Evolutionary conservation across 2,329 filamentous ascomycete species (phyloP), one percentile per base, ranked within the genome.

Genomic region (Phaeosphaeriaceae sp.): DNA sequence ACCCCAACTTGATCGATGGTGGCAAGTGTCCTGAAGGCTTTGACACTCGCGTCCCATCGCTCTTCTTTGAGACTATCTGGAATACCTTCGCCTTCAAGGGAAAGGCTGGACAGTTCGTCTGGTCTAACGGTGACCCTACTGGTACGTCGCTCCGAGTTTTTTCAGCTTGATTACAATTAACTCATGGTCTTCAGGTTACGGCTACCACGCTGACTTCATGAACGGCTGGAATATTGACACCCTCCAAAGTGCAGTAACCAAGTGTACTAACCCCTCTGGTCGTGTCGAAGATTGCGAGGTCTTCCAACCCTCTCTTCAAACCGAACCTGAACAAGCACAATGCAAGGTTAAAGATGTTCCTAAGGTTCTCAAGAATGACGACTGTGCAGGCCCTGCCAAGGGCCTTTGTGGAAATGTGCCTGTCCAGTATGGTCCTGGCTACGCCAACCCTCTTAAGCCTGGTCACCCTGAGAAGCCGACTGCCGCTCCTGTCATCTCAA

Each of bases 191-290:
- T 2, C 44, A 87, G 87, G 90, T 39, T 90, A 83, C 77, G 85
- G 84, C 44, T 83, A 83, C 58, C 88, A 91, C 74, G 87, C 79
- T 41, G 88, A 92, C 69, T 92, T 92, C 76, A 66, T 77, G 44
- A 84, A 87, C 56, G 88, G 83, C 29, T 92, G 89, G 89, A 83
- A 91, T 61, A 78, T 81, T 56, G 74, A 78, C 37, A 79, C 81
- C 48, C 85, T 90, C 49, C 84, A 87, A 72, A 75, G 80, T 56
- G 87, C 89, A 59, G 85, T 90, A 59, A 78, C 88, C 67, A 82
- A 79, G 6, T 96, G 92, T 81, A 93, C 87, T 42, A 88, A 85
- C 72, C 67, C 65, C 0, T 86, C 84, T 8, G 92, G 92, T 28
- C 65, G 78, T 34, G 84, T 96, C 37, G 64, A 80, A 35, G 90